These are phyloP conservation scores for Abelmoschus esculentus DNA, from an alignment of 345 rosid genomes.

Conservation along the genomic window DNA sequence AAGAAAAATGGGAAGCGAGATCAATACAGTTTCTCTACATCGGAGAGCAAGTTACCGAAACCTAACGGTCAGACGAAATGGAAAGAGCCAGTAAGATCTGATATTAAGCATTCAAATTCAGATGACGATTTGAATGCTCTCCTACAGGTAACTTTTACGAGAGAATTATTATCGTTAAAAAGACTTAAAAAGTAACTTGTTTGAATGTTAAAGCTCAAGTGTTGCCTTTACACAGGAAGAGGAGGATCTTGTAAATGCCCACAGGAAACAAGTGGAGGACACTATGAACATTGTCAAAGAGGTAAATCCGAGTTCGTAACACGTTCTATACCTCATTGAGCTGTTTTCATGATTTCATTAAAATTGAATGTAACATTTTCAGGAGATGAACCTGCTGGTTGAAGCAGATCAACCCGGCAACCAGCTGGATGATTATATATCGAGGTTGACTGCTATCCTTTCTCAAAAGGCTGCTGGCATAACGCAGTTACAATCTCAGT, in stretches of 20 bases:
- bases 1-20: conserved; percentile 65
- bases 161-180: not conserved
- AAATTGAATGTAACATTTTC: conserved; percentile 8
- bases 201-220: not conserved
- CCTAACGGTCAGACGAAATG: conserved; percentile 42
- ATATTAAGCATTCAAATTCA: conserved; percentile 39
- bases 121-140: conserved; percentile 72
- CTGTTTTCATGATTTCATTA: not conserved
- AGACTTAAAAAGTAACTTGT: not conserved
- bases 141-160: conserved; percentile 48
- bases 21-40: conserved; percentile 24
- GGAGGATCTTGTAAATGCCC: conserved; percentile 94
- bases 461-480: conserved; percentile 87
- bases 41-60: conserved; percentile 54
- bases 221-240: conserved; percentile 59
- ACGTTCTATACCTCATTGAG: not conserved
- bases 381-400: conserved; percentile 93
- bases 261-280: conserved; percentile 88
- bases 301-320: conserved; percentile 29
- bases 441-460: conserved; percentile 65
- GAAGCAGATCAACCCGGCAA: conserved; percentile 97
- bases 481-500: conserved; percentile 65
- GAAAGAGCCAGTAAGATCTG: conserved; percentile 31
- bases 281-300: conserved; percentile 94
- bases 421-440: conserved; percentile 78